Evolutionary conservation across 768 basidiomycete genomes (phyloP).

Genomic region (Jaapia argillacea): DNA sequence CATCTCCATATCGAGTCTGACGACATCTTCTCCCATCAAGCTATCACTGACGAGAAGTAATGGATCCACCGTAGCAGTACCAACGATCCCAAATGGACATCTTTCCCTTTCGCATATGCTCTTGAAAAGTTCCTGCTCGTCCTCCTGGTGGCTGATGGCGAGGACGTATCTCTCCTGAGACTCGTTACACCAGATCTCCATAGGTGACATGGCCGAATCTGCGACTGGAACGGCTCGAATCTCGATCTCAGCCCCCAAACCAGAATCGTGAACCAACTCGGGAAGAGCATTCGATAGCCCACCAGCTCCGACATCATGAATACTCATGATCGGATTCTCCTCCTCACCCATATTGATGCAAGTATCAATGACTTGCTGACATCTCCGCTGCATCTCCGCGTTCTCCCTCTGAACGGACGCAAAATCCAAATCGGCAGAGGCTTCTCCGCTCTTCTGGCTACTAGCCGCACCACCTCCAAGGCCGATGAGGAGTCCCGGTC

Average conservation of each 20-base stretch:
- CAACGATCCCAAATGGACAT: conserved; percentile 90
- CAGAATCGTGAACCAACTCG: conserved; percentile 92
- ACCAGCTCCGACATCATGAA: conserved; percentile 98
- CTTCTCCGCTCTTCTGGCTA: conserved; percentile 84
- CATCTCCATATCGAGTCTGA: conserved; percentile 87
- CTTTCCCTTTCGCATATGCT: conserved; percentile 45
- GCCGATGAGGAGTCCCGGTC: conserved; percentile 93
- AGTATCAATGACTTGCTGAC: conserved; percentile 94
- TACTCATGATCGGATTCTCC: conserved; percentile 82
- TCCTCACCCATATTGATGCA: conserved; percentile 49
- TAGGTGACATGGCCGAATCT: conserved; percentile 91
- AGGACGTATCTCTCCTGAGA: conserved; percentile 96
- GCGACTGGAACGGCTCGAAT: conserved; percentile 90
- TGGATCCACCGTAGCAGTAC: conserved; percentile 72
- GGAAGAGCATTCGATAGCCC: conserved; percentile 95
- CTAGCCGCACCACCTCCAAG: conserved; percentile 95
- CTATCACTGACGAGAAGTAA: conserved; percentile 86
- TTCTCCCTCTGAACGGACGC: conserved; percentile 97
- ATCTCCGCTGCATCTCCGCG: conserved; percentile 95
- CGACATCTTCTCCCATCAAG: conserved; percentile 67
- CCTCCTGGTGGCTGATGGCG: conserved; percentile 62
- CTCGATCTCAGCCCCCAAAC: conserved; percentile 86
- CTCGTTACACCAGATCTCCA: conserved; percentile 99
- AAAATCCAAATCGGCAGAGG: conserved; percentile 91
- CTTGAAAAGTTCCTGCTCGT: conserved; percentile 18